Conservation (phyloP, 2,329 filamentous ascomycete genomes). For the Gaeumannomyces tritici region DNA sequence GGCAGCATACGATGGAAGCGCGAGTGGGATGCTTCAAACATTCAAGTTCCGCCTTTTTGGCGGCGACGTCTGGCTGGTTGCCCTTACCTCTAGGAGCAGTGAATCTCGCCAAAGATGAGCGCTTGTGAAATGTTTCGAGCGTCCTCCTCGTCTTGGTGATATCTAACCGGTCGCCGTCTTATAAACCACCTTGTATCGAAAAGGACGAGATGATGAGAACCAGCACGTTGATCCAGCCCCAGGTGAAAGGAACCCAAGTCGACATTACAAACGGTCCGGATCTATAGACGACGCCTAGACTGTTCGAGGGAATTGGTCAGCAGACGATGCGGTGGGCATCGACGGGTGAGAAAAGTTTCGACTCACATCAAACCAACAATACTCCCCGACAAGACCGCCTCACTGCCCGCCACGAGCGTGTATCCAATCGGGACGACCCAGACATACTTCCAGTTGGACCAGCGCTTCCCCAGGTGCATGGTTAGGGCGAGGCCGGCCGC, state of each 20-base stretch:
- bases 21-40: too few species aligned
- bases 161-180: constrained; percentile 17
- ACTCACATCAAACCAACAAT: constrained; percentile 71
- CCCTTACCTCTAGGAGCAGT: too few species aligned
- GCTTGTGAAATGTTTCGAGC: too few species aligned
- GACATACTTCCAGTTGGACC: constrained; percentile 48
- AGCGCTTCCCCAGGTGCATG: constrained; percentile 53
- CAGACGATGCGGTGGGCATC: neutral
- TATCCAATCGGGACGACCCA: constrained; percentile 69
- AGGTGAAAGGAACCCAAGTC: constrained; percentile 86
- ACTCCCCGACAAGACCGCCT: constrained; percentile 72
- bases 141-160: neutral
- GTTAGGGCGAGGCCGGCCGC: constrained; percentile 63
- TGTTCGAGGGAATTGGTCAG: constrained; percentile 22
- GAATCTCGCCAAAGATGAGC: too few species aligned
- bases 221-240: constrained; percentile 76
- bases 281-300: constrained; percentile 70
- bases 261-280: constrained; percentile 84
- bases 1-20: too few species aligned
- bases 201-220: constrained; percentile 81
- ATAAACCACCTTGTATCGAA: constrained; percentile 84
- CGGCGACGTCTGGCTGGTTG: too few species aligned
- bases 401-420: constrained; percentile 58
- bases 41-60: too few species aligned
- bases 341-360: neutral